phyloP scores from a whole-genome alignment of 768 basidiomycete genomes.

The Kwoniella sp. region DNA sequence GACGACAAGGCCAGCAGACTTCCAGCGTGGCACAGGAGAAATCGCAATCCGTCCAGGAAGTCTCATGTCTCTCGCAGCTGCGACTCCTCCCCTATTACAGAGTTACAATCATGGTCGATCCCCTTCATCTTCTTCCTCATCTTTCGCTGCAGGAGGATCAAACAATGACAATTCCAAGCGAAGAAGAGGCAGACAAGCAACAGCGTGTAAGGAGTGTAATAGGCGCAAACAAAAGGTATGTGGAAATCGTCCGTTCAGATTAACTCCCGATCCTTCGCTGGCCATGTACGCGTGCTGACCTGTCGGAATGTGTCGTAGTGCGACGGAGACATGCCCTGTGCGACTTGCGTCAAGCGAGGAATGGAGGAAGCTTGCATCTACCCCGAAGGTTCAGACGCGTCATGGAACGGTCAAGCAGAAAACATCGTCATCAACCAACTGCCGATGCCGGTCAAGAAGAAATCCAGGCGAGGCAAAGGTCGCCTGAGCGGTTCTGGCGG shows the following conservation, averaged over 20 bases:
- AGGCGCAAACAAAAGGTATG: conserved; percentile 31
- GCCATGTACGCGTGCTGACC: too few species aligned
- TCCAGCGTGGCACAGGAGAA: background rate
- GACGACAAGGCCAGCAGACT: background rate
- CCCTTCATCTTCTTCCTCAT: background rate
- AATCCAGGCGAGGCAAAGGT: background rate
- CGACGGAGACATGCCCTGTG: conserved; percentile 18
- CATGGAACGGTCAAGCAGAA: background rate
- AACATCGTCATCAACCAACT: background rate
- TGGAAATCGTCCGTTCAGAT: background rate
- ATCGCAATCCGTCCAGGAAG: background rate
- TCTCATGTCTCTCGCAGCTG: background rate
- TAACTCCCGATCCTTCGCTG: too few species aligned
- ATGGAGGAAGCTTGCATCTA: conserved; percentile 6
- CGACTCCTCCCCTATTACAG: background rate
- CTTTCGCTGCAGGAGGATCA: conserved; percentile 1
- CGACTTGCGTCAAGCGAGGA: conserved; percentile 17
- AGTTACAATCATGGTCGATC: background rate
- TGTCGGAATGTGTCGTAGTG: conserved; percentile 23
- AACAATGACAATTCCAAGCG: background rate
- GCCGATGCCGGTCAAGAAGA: background rate
- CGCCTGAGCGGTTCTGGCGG: background rate
- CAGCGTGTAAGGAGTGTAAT: conserved; percentile 28
- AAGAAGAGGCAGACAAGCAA: conserved; percentile 22
- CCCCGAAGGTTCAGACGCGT: conserved; percentile 5